These are phyloP conservation scores for Quercus ilex DNA, from an alignment of 306 rosid genomes.

Conservation along the genomic window DNA sequence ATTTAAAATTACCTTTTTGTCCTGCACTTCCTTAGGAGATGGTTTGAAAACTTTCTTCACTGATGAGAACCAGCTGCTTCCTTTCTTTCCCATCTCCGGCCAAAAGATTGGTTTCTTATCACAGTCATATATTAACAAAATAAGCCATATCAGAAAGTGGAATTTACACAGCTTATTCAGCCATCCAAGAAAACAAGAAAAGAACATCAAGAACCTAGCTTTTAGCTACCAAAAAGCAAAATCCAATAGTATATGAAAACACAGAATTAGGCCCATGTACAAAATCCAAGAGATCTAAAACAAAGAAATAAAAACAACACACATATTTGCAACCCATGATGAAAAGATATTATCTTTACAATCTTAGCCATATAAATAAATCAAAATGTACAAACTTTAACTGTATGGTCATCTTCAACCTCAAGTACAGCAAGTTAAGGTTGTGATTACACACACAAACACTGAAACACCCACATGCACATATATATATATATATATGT, in stretches of 20 bases:
- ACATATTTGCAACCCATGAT: neutral
- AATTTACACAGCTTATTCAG: neutral
- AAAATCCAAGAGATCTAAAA: neutral
- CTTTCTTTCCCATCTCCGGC: constrained; percentile 81
- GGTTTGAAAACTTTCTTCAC: constrained; percentile 84
- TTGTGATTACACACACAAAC: neutral
- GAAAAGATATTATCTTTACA: neutral
- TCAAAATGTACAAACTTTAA: too few relatives aligned
- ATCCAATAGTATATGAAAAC: neutral
- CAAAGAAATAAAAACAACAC: neutral
- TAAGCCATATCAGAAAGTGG: constrained; percentile 17
- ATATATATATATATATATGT: too few relatives aligned
- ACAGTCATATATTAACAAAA: constrained; percentile 7
- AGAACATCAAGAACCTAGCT: neutral
- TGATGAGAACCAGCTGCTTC: constrained; percentile 78
- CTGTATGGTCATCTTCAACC: neutral
- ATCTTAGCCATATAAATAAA: neutral
- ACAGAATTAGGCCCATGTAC: neutral
- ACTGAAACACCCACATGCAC: neutral
- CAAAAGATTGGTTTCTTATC: constrained; percentile 27
- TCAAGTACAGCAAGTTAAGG: neutral
- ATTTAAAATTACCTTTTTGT: constrained; percentile 47
- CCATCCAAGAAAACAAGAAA: neutral
- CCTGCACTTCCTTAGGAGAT: constrained; percentile 60
- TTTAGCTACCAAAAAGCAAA: neutral